phyloP scores from a whole-genome alignment of 2,329 filamentous ascomycete species.

The Plectosphaerella plurivora region DNA sequence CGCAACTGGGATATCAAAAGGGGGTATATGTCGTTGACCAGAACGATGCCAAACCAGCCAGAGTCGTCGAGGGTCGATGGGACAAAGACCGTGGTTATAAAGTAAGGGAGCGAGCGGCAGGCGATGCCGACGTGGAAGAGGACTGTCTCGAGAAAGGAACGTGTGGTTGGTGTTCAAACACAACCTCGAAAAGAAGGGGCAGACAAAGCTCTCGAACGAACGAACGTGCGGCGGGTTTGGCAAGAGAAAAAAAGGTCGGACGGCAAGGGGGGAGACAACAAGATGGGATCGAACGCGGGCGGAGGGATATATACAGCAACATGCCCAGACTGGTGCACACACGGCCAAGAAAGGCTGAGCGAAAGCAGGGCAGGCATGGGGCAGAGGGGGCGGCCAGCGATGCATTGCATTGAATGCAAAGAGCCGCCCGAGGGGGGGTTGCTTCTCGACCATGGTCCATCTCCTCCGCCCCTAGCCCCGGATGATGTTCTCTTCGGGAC shows the following conservation, averaged over 20 bases:
- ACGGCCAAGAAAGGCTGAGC: no score
- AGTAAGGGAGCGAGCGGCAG: background rate
- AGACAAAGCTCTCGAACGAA: background rate
- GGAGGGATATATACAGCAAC: no score
- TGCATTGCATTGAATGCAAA: no score
- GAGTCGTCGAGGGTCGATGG: background rate
- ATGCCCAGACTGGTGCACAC: no score
- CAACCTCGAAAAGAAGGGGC: background rate
- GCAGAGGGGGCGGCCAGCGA: no score
- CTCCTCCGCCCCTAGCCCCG: no score
- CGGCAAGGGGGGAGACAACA: no score
- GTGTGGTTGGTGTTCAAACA: background rate
- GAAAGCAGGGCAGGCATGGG: no score
- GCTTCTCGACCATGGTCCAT: no score
- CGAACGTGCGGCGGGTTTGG: background rate
- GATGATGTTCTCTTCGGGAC: no score
- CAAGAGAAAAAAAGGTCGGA: background rate
- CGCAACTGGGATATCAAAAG: background rate
- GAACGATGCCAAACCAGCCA: background rate
- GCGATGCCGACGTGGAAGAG: background rate
- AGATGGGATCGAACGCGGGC: no score
- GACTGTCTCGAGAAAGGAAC: background rate
- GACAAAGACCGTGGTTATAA: background rate
- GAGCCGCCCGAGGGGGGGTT: no score
- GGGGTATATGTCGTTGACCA: background rate